Evolutionary conservation across 163 green algal genomes (phyloP).

Genomic region (Scenedesmus sp.): DNA sequence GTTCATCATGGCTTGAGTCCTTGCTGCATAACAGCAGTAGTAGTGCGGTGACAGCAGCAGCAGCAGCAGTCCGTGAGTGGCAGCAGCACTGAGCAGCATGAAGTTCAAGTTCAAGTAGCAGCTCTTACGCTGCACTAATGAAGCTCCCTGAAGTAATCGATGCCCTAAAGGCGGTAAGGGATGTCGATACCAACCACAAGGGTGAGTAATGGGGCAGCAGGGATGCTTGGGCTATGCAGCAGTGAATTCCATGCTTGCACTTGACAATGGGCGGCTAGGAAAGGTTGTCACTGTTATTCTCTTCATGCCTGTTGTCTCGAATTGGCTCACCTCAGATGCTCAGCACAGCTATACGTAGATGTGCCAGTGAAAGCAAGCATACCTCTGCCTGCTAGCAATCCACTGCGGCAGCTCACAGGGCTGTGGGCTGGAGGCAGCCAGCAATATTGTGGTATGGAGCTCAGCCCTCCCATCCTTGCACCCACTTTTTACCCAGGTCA

Average conservation of each 20-base stretch:
- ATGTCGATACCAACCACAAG: constrained; percentile 36
- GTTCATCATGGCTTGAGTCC: too few relatives aligned
- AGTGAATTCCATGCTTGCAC: background rate
- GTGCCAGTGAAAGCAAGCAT: background rate
- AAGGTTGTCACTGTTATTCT: too few relatives aligned
- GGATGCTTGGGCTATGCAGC: background rate
- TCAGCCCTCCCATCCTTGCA: too few relatives aligned
- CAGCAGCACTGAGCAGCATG: background rate
- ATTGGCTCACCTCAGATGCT: too few relatives aligned
- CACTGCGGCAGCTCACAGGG: background rate
- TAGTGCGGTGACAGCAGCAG: background rate
- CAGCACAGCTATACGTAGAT: background rate
- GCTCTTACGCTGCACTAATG: background rate
- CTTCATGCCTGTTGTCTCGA: too few relatives aligned
- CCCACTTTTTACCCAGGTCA: background rate
- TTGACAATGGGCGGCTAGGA: background rate
- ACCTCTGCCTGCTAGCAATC: background rate
- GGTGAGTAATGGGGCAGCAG: constrained; percentile 33
- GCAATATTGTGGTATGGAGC: background rate
- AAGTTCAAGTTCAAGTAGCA: background rate
- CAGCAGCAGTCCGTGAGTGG: too few relatives aligned
- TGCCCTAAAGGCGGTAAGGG: constrained; percentile 26
- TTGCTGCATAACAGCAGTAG: too few relatives aligned
- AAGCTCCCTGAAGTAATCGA: constrained; percentile 33
- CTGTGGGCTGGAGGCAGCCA: background rate